Base-by-base conservation (phyloP, 176 grass and related monocot genomes). In the Bolboschoenus planiculmis region DNA sequence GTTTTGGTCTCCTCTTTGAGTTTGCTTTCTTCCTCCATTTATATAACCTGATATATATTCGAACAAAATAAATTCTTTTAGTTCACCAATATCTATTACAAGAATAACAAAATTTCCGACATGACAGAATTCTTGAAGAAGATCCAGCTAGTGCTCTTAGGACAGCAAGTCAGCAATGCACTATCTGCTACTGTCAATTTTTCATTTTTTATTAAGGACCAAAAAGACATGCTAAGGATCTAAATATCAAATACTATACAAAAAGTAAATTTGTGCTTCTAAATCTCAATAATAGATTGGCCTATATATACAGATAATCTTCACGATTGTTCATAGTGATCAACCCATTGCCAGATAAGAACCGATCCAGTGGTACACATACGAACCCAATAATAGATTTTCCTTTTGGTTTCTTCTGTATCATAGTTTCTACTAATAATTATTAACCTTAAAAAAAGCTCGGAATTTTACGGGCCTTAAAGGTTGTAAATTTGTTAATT, bases 11-110 rank as follows among this genome's bases (percentile, higher is more conserved):
- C 27, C 4, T 83, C 80, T 27, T 51, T 76, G 24, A 60, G 56
- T 26, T 88, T 78, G 35, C 44, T 86, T 26, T 88, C 82, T 34
- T 86, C 85, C 84, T 80, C 88, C 88, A 90, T 90, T 75, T 80
- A 14, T 80, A 14, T 54, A 39, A 76, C 24, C 29, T 70, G 40
- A 54, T n/a, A 2, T 13, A 39, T 26, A 35, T 27, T 60, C 18
- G 7, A 81, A 81, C 7, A 62, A 81, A 81, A 81, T 2, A 27
- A 57, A 79, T 36, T 8, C 7, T 57, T 24, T 48, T n/a, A 56
- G 10, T 78, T 76, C 18, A 78, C 7, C 21, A 13, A 79, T 79
- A 79, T 79, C 27, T 56, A 56, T 55, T 0, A 34, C 14, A 56
- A 16, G 21, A 47, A 47, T 27, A 47, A 74, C 20, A 74, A 73